Evolutionary conservation across 2,329 filamentous ascomycete genomes (phyloP), one percentile per base, ranked within the genome.

Genomic region (Stachybotrys chlorohalonatus): DNA sequence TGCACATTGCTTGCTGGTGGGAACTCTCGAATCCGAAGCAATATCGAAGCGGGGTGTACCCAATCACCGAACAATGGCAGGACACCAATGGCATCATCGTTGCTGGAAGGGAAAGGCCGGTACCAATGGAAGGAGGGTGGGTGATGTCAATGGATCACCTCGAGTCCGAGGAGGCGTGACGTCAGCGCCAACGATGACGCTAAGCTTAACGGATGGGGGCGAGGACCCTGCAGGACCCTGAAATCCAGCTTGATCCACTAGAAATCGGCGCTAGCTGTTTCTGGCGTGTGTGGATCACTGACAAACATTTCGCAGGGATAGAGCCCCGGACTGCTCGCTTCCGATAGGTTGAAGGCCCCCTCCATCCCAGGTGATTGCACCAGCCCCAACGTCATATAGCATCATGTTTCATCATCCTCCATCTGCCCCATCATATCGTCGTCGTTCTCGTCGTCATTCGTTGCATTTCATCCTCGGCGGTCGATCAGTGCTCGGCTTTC

Each of bases 141-240:
- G 36, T 42, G 36, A 42, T 42, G 36, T 42, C 36, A 42, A 42
- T 42, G 36, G 36, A 13, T 42, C 9, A 13, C 36, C 36, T 42
- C 36, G 4, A 24, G 24, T 53, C 36, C 31, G 47, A 46, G 48
- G 6, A 3, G 46, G 11, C 11, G 16, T 66, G 64, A 66, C 62
- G 63, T 66, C 62, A 65, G 52, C 51, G 54, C 46, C 30, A 47
- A 51, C 24, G 50, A 51, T 50, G 45, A 51, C 52, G 50, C 52
- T 53, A 52, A 68, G 64, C 65, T 68, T 64, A 67, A 52, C 53
- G 54, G 53, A 31, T 48, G 51, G 48, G 61, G 16, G 46, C 30
- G 30, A 47, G 58, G 62, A 63, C 62, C 62, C 63, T 66, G 64
- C 64, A 68, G 63, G 67, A 67, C 65, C 66, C 66, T 66, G 59